phyloP scores from a whole-genome alignment of 2,329 filamentous ascomycete genomes.

The Parasarocladium wereldwijsianum region DNA sequence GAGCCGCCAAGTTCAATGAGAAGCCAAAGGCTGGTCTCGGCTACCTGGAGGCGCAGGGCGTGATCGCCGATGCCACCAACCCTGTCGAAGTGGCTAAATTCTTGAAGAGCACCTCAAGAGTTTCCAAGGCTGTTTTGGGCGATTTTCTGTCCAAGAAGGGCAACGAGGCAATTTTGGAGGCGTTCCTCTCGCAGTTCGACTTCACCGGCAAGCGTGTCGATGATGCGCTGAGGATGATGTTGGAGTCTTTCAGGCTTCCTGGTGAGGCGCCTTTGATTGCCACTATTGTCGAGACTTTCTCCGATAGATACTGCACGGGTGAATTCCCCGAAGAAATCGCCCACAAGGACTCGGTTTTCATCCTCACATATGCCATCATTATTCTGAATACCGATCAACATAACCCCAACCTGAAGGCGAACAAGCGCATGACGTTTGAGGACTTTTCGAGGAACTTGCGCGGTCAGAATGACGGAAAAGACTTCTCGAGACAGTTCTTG shows the following conservation, averaged over 20 bases:
- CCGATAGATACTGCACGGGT: slow-evolving; percentile 66
- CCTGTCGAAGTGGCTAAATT: slow-evolving; percentile 73
- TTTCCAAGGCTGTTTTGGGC: slow-evolving; percentile 82
- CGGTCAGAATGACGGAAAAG: slow-evolving; percentile 71
- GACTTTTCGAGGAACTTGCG: slow-evolving; percentile 84
- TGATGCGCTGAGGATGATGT: slow-evolving; percentile 72
- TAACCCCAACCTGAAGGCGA: slow-evolving; percentile 70
- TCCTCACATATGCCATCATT: slow-evolving; percentile 91
- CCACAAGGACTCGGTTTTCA: slow-evolving; percentile 75
- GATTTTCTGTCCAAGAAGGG: slow-evolving; percentile 87
- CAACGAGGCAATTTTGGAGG: slow-evolving; percentile 71
- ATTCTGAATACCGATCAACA: slow-evolving; percentile 96
- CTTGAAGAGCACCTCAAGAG: slow-evolving; percentile 68
- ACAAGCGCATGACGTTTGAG: slow-evolving; percentile 69
- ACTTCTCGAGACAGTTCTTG: slow-evolving; percentile 75
- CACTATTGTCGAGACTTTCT: slow-evolving; percentile 76
- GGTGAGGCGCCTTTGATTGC: slow-evolving; percentile 90
- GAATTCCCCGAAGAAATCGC: slow-evolving; percentile 60
- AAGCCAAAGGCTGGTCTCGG: slow-evolving; percentile 79
- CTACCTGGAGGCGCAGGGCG: slow-evolving; percentile 70
- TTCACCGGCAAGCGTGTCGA: slow-evolving; percentile 79
- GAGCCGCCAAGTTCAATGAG: slow-evolving; percentile 87
- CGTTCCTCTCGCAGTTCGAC: slow-evolving; percentile 77
- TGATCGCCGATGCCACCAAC: slow-evolving; percentile 64
- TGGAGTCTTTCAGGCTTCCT: slow-evolving; percentile 84